A percentile compares a stretch with the other conserved stretches of the same genome.
Conservation (phyloP, 257 asterid genomes). For the Solanum pennellii region DNA sequence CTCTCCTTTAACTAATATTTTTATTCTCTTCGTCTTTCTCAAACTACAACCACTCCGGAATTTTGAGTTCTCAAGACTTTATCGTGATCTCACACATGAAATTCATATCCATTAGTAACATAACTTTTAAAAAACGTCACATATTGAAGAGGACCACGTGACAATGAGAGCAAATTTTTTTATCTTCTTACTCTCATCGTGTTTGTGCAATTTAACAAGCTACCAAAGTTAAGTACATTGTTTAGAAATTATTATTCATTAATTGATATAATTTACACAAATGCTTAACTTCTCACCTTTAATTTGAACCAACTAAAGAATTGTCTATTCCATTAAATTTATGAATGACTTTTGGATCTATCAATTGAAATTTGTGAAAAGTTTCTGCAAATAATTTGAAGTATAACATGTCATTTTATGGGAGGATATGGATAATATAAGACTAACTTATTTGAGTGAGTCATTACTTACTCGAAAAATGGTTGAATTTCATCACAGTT, state of each 20-base stretch:
- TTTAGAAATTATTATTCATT: background rate
- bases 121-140: background rate
- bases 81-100: no score
- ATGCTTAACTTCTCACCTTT: background rate
- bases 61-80: background rate
- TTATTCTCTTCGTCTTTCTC: no score
- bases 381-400: background rate
- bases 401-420: background rate
- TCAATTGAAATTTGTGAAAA: background rate
- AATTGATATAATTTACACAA: background rate
- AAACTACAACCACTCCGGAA: background rate
- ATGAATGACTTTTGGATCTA: no score
- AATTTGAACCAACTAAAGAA: background rate
- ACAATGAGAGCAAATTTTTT: no score
- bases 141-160: background rate
- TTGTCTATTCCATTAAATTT: background rate
- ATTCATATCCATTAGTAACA: no score
- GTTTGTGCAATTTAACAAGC: background rate
- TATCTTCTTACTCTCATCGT: no score
- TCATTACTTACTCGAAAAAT: no score
- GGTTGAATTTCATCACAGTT: background rate
- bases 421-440: background rate
- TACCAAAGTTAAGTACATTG: background rate
- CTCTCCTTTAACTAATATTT: background rate
- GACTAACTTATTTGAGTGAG: background rate